Conservation (phyloP, 139 green algal genomes). For the Ulvella scutata region DNA sequence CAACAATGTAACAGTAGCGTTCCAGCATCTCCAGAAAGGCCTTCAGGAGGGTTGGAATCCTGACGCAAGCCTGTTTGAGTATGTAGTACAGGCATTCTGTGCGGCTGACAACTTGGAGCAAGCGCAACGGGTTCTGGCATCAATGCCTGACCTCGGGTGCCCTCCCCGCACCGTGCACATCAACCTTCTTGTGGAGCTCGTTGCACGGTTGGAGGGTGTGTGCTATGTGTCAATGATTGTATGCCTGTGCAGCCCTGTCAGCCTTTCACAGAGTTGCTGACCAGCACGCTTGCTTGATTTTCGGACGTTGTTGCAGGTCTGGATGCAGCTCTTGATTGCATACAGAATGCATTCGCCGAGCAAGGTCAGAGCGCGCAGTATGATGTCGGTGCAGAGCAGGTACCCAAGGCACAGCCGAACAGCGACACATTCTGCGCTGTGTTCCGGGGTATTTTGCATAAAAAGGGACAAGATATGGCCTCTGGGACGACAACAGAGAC, state of each 20-base stretch:
- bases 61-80: slow-evolving; percentile 2
- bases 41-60: background rate
- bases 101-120: background rate
- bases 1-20: background rate
- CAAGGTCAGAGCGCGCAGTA: background rate
- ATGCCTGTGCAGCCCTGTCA: background rate
- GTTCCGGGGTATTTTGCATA: background rate
- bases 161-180: background rate
- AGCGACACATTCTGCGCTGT: background rate
- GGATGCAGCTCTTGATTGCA: background rate
- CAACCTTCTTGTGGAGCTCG: background rate
- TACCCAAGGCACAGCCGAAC: background rate
- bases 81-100: background rate
- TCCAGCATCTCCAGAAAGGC: slow-evolving; percentile 1
- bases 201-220: background rate
- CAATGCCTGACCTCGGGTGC: background rate
- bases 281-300: too few species aligned
- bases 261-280: background rate
- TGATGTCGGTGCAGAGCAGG: background rate
- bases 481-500: too few species aligned
- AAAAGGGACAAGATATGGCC: too few species aligned
- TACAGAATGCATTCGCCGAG: background rate
- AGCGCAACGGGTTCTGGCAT: background rate
- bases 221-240: background rate
- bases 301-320: background rate